phyloP scores from a whole-genome alignment of 768 basidiomycete genomes.

The Mycena epipterygia region DNA sequence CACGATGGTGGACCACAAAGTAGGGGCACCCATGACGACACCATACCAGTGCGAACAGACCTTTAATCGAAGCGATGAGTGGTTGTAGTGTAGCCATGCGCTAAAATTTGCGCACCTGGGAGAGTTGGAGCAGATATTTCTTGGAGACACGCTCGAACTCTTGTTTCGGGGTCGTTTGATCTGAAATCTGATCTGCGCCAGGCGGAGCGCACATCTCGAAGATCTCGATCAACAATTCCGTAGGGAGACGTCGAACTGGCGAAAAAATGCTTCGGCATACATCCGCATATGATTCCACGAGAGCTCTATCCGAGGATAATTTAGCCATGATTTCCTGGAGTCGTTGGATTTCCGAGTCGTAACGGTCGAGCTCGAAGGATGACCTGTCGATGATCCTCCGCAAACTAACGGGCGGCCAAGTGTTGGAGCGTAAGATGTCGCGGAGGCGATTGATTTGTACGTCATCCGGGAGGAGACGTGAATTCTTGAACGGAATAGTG shows the following conservation, averaged over 20 bases:
- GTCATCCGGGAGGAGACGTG: too few species aligned
- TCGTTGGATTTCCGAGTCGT: neutral
- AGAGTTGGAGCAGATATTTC: neutral
- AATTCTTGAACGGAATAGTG: too few species aligned
- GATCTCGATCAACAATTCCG: neutral
- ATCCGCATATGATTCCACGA: neutral
- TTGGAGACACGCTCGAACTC: neutral
- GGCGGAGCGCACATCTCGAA: neutral
- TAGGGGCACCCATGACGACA: neutral
- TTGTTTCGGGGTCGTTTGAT: neutral
- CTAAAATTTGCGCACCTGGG: neutral
- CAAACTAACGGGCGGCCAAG: neutral
- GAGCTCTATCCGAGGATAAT: neutral
- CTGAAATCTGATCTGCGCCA: too few species aligned
- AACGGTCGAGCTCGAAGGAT: neutral
- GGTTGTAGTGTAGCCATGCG: too few species aligned
- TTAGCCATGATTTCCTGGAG: neutral
- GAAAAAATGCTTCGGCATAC: neutral
- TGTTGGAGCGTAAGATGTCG: neutral
- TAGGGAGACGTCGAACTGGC: neutral
- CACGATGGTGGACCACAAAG: slow-evolving; percentile 13
- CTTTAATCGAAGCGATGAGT: neutral
- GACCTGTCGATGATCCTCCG: neutral
- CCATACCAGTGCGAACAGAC: slow-evolving; percentile 24
- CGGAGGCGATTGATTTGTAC: neutral